Base-by-base conservation (phyloP, 345 rosid genomes). In the Eucalyptus pauciflora region DNA sequence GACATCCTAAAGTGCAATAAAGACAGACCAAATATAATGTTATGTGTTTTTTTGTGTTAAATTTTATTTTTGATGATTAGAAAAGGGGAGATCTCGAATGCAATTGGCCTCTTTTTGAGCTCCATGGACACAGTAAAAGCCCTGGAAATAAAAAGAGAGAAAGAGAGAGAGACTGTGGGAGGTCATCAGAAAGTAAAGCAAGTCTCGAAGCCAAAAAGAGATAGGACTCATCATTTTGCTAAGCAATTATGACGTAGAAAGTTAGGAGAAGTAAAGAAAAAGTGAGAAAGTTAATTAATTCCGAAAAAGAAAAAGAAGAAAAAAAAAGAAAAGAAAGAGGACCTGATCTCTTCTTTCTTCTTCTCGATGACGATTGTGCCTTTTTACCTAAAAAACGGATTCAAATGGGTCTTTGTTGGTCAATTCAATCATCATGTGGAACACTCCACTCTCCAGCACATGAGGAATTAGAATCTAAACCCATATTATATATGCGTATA, bases 261-360 rank as follows among this genome's bases (percentile, higher is more conserved):
- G 89, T 88, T 86, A 45, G 85, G 41, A 13, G 87, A 88, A 45
- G 83, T 88, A 88, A 88, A 88, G 89, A 88, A 56, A 88, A 88
- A 88, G 89, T 10, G 83, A 64, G 56, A 60, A 64, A 80, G 86
- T 80, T 80, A 45, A 88, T 79, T 50, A 88, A 88, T 50, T 80
- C 50, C 60, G 13, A 37, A 52, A 76, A 88, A 18, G 11, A n/a
- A 86, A 86, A 37, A 50, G 58, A 29, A 45, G 33, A 31, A 88
- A 56, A 48, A 41, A 22, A 52, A 88, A 13, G 62, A 37, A 71
- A 37, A 76, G 48, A 37, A 76, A 37, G 83, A 37, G 48, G 27
- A 41, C 46, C 46, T 6, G 83, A 76, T 76, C 83, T 76, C 83
- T 76, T 37, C 51, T 51, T 69, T 71, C 50, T 50, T 24, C 89